Evolutionary conservation across 345 rosid genomes (phyloP), one percentile per base, ranked within the genome.

Genomic region (Dipteronia dyeriana): DNA sequence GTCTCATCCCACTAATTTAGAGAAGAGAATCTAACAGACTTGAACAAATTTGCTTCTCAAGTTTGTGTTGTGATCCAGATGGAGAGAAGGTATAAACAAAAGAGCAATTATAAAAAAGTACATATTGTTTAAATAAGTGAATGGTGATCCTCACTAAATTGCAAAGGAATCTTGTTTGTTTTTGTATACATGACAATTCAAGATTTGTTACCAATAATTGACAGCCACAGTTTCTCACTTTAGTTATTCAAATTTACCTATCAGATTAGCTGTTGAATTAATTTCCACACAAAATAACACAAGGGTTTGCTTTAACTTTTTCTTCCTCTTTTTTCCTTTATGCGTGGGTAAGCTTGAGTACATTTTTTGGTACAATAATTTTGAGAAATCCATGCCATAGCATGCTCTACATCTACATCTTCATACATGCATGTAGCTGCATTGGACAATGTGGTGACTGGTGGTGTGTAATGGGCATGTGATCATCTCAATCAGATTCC

Each of bases 401-500:
- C 34, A 31, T 31, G 34, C 34, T 31, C 34, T 31, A 31, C 34
- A 31, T 31, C 34, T 31, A 31, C 34, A 31, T 31, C 11, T 23
- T 1, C 17, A 61, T n/a, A 0, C 41, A 61, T n/a, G 64, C 60
- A 78, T 64, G 65, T 74, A 74, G 64, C 14, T 74, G 39, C 79
- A 65, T 74, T 79, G 77, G 61, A 71, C 76, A 75, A 49, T 60
- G 81, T 6, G 6, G 34, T 41, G 45, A 1, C 1, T n/a, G n/a
- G n/a, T n/a, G n/a, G 9, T 63, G 72, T 66, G 73, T 45, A 56
- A 73, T 81, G 79, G 72, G 71, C 84, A 84, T 74, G 83, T 84
- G 87, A 74, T 70, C 67, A 74, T 70, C 67, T 45, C 68, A 61
- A 70, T 79, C 74, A 78, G 82, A 83, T 83, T 78, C 86, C 80